These are phyloP conservation scores for Phaseolus lunatus DNA, from an alignment of 306 rosid genomes.

Conservation along the genomic window DNA sequence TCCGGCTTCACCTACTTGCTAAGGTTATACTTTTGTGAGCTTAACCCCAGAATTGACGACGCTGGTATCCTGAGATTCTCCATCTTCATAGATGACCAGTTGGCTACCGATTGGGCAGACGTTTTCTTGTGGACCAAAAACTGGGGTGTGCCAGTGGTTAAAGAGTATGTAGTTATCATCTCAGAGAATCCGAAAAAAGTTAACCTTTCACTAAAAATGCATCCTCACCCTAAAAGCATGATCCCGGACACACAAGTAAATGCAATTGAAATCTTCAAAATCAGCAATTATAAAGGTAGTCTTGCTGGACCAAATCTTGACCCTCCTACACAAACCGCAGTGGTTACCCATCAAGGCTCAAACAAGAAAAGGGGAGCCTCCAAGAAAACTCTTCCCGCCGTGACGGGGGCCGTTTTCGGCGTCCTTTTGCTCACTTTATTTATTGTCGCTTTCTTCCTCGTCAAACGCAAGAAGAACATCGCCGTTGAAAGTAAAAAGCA, in stretches of 20 bases:
- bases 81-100: neutral
- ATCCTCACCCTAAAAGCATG: neutral
- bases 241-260: neutral
- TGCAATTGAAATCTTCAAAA: neutral
- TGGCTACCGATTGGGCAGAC: neutral
- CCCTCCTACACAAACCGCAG: neutral
- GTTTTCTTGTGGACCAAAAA: neutral
- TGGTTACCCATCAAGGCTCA: neutral
- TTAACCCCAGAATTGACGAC: neutral
- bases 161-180: neutral
- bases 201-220: neutral
- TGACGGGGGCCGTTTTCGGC: neutral
- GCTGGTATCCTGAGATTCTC: neutral
- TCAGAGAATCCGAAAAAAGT: neutral
- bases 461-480: neutral
- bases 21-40: slow-evolving; percentile 7
- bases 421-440: neutral
- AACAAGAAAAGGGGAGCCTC: neutral
- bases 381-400: neutral
- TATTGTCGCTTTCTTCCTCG: neutral
- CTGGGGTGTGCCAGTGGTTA: neutral
- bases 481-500: neutral
- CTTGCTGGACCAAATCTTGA: neutral
- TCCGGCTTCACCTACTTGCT: neutral
- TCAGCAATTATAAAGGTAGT: neutral